Percentiles rank a stretch among this genome's conserved stretches.
phyloP scores from a whole-genome alignment of 805 yeast genomes.

The Diddensiella caesifluorescens region DNA sequence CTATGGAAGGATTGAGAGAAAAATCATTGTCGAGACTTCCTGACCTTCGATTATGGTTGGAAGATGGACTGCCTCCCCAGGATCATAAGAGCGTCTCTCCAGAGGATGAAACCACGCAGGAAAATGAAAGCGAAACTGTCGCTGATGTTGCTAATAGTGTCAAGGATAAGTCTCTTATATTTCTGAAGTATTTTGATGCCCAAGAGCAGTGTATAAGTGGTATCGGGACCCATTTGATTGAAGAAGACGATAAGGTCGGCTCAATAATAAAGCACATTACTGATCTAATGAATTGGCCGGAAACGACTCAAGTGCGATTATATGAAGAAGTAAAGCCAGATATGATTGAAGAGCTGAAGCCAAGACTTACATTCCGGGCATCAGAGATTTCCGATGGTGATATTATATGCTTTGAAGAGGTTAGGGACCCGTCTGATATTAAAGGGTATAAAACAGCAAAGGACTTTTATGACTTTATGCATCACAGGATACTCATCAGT shows the following conservation, averaged over 20 bases:
- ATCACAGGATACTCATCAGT: constrained; percentile 26
- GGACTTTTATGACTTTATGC: constrained; percentile 32
- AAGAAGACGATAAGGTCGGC: constrained; percentile 41
- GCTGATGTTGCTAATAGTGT: constrained; percentile 4
- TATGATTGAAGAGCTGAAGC: constrained; percentile 29
- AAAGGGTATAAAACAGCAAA: constrained; percentile 19
- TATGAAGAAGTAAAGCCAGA: constrained; percentile 34
- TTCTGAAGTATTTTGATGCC: constrained; percentile 63
- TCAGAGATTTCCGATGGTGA: constrained; percentile 35
- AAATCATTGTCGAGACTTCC: constrained; percentile 41
- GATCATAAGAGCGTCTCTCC: constrained; percentile 3
- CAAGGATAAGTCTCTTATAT: constrained; percentile 19
- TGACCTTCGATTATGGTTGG: constrained; percentile 58
- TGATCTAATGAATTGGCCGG: constrained; percentile 28
- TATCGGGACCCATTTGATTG: constrained; percentile 52
- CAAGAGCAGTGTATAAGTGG: constrained; percentile 54
- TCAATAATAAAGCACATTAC: constrained; percentile 27
- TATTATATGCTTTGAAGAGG: constrained; percentile 32
- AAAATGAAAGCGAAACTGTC: not conserved
- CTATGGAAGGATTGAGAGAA: constrained; percentile 47
- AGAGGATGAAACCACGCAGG: constrained; percentile 11
- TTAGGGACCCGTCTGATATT: constrained; percentile 18
- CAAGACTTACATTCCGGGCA: constrained; percentile 25
- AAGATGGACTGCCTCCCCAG: constrained; percentile 25
- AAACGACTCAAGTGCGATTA: constrained; percentile 23